phyloP scores from a whole-genome alignment of 148 eudicot genomes.

The Simmondsia chinensis region DNA sequence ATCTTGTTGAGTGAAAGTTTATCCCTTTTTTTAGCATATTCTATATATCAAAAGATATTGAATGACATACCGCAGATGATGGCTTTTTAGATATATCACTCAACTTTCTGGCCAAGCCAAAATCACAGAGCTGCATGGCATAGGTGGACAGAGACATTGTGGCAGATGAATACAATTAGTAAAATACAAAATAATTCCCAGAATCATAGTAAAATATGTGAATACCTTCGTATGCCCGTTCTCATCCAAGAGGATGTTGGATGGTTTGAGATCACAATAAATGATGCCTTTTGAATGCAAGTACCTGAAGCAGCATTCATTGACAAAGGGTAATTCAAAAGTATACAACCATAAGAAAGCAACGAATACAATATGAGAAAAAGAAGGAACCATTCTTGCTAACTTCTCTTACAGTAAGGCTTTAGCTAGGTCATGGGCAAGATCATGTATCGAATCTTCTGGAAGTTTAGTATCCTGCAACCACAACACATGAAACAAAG shows the following conservation, averaged over 20 bases:
- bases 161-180: background rate
- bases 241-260: conserved; percentile 89
- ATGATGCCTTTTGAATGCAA: conserved; percentile 90
- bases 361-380: background rate
- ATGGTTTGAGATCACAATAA: conserved; percentile 93
- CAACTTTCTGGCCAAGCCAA: conserved; percentile 86
- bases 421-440: conserved; percentile 58
- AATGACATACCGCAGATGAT: conserved; percentile 51
- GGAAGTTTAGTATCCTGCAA: conserved; percentile 86
- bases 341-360: background rate
- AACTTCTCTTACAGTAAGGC: conserved; percentile 72
- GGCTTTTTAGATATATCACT: conserved; percentile 69
- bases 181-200: background rate
- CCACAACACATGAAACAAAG: too few relatives aligned
- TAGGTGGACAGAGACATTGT: background rate
- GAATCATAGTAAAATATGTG: background rate
- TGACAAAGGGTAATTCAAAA: background rate
- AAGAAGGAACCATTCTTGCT: background rate
- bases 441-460: conserved; percentile 88
- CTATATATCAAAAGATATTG: conserved; percentile 1
- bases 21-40: too few relatives aligned
- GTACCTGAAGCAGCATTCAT: conserved; percentile 33
- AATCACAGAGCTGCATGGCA: conserved; percentile 75
- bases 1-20: too few relatives aligned
- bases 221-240: conserved; percentile 80